Conservation (phyloP, 352 stramenopile species). For the Blastocystis sp. region DNA sequence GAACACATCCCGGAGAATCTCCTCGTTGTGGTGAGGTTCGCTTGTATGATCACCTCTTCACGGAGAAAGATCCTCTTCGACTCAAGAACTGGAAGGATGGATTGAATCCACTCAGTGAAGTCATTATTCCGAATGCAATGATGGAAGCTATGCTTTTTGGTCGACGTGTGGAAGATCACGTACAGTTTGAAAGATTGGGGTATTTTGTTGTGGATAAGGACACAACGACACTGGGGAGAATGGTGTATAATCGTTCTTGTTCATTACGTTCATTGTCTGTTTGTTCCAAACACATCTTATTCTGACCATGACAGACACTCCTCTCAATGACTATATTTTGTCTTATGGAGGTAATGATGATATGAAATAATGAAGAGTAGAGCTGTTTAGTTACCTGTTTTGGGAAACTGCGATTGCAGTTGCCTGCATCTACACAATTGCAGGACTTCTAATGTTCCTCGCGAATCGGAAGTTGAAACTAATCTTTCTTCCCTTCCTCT, state of each 20-base stretch:
- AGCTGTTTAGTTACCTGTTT: constrained; percentile 20
- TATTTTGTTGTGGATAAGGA: constrained; percentile 91
- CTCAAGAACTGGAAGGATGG: constrained; percentile 72
- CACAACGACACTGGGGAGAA: constrained; percentile 8
- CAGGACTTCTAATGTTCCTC: constrained; percentile 14
- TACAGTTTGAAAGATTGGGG: constrained; percentile 93
- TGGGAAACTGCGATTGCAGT: constrained; percentile 11
- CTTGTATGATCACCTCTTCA: constrained; percentile 92
- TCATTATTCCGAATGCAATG: constrained; percentile 75
- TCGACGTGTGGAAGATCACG: constrained; percentile 23
- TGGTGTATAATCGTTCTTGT: constrained; percentile 37
- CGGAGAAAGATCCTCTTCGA: constrained; percentile 74
- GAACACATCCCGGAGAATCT: constrained; percentile 66
- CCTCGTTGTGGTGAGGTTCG: constrained; percentile 77
- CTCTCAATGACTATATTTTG: constrained; percentile 38
- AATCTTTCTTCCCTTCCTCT: constrained; percentile 42
- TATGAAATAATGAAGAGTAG: not conserved
- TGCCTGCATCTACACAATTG: not conserved
- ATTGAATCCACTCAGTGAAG: constrained; percentile 72
- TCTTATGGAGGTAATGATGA: constrained; percentile 19
- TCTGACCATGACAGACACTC: not conserved
- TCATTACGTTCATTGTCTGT: not conserved
- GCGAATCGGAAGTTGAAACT: constrained; percentile 27
- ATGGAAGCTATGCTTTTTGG: constrained; percentile 73
- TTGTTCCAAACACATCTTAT: constrained; percentile 1